A percentile compares a stretch with the other conserved stretches of the same genome.
These are phyloP conservation scores for Amphichorda felina DNA, from an alignment of 2,329 filamentous ascomycete genomes.

Conservation along the genomic window DNA sequence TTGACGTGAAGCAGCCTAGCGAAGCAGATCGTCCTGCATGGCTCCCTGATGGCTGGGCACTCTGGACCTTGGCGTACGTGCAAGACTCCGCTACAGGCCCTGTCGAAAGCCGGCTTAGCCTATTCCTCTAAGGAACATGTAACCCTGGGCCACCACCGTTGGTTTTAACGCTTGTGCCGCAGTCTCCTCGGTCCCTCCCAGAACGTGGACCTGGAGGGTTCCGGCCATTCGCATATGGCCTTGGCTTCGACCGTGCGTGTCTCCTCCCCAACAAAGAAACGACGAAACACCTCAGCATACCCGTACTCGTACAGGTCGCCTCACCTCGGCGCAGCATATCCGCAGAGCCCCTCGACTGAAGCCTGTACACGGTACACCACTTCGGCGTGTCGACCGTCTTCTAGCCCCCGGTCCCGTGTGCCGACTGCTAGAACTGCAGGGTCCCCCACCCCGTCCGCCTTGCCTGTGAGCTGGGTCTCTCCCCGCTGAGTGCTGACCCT, in stretches of 20 bases:
- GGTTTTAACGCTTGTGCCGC: too few species aligned
- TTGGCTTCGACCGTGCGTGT: too few species aligned
- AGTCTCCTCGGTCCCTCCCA: background rate
- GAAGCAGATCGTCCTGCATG: background rate
- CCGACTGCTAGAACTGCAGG: constrained; percentile 2
- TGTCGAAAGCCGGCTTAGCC: background rate
- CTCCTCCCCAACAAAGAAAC: background rate
- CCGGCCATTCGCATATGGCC: too few species aligned
- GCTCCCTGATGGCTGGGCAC: background rate
- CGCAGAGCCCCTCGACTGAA: too few species aligned
- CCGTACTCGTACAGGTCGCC: background rate
- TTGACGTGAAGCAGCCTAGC: background rate
- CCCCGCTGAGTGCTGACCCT: background rate
- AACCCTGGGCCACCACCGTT: too few species aligned
- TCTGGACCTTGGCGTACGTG: background rate
- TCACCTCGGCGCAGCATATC: background rate
- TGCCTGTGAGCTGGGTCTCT: background rate
- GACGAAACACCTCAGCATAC: background rate
- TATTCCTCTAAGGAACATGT: too few species aligned
- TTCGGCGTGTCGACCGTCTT: too few species aligned
- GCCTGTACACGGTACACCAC: too few species aligned
- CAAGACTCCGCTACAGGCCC: background rate
- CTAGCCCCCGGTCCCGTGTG: background rate
- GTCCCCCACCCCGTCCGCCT: constrained; percentile 4
- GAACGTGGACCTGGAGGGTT: too few species aligned